Evolutionary conservation across 164 flowering plant genomes (phyloP).

Genomic region (Nymphaea thermarum): DNA sequence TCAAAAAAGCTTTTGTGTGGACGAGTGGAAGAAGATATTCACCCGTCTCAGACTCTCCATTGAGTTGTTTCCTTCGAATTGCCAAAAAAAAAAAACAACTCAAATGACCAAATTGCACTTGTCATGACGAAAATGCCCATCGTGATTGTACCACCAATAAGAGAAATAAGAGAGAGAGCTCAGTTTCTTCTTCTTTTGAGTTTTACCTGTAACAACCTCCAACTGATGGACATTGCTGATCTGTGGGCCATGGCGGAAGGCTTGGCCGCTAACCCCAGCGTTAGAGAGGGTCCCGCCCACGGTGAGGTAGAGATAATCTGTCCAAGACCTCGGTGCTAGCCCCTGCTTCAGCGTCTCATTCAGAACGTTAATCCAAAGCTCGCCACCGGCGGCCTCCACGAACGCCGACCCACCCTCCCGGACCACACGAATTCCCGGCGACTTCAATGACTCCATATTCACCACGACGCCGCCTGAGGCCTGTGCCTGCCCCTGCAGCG

Average conservation of each 20-base stretch:
- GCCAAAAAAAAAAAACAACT: no score
- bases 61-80: no score
- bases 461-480: constrained; percentile 57
- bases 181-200: not conserved
- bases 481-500: constrained; percentile 81
- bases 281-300: constrained; percentile 91
- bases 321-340: constrained; percentile 92
- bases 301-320: constrained; percentile 82
- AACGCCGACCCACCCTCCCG: constrained; percentile 39
- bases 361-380: constrained; percentile 77
- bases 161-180: not conserved
- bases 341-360: constrained; percentile 62
- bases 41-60: no score
- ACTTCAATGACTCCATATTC: constrained; percentile 57
- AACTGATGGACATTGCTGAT: constrained; percentile 74
- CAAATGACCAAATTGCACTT: no score
- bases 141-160: no score
- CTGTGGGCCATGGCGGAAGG: constrained; percentile 84
- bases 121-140: no score
- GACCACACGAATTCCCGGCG: constrained; percentile 18
- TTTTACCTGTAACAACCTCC: constrained; percentile 81
- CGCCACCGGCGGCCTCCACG: constrained; percentile 80
- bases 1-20: no score
- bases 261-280: constrained; percentile 94
- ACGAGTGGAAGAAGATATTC: no score